Evolutionary conservation across 2,329 filamentous ascomycete genomes (phyloP).

Genomic region (Thielaviopsis populi): DNA sequence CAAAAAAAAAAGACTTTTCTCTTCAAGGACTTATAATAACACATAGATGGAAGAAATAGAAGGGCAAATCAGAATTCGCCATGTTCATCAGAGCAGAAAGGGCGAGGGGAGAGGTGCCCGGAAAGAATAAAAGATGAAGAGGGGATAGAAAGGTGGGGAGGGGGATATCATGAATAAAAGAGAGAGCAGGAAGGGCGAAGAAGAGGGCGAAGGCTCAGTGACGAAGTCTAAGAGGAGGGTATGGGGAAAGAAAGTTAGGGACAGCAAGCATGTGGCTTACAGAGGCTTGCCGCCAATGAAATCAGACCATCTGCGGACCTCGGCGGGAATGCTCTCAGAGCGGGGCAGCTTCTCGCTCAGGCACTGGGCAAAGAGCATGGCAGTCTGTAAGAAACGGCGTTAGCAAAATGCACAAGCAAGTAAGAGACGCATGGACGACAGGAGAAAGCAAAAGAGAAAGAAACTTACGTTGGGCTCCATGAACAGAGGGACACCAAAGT

Average conservation of each 20-base stretch:
- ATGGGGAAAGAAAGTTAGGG: neutral
- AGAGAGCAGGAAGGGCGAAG: neutral
- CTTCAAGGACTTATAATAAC: conserved; percentile 1
- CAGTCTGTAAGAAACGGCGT: conserved; percentile 48
- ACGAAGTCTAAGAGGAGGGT: neutral
- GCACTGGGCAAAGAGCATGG: conserved; percentile 87
- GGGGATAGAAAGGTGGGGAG: neutral
- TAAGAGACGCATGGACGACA: neutral
- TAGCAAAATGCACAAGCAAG: conserved; percentile 20
- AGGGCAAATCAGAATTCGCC: neutral
- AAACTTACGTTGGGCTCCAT: conserved; percentile 87
- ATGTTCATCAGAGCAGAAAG: neutral
- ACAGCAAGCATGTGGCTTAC: conserved; percentile 31
- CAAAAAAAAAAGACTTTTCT: conserved; percentile 4
- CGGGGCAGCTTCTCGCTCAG: conserved; percentile 94
- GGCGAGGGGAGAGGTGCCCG: neutral
- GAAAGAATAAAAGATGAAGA: conserved; percentile 6
- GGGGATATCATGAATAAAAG: conserved; percentile 11
- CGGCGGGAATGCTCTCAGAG: conserved; percentile 70
- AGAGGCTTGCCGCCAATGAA: conserved; percentile 79
- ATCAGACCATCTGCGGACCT: conserved; percentile 89
- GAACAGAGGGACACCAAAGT: conserved; percentile 94
- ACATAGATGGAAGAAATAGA: conserved; percentile 4
- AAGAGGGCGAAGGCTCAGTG: neutral
- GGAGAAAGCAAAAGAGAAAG: neutral